Conservation (phyloP, 2,329 filamentous ascomycete genomes). For the Pyrenophora graminea region DNA sequence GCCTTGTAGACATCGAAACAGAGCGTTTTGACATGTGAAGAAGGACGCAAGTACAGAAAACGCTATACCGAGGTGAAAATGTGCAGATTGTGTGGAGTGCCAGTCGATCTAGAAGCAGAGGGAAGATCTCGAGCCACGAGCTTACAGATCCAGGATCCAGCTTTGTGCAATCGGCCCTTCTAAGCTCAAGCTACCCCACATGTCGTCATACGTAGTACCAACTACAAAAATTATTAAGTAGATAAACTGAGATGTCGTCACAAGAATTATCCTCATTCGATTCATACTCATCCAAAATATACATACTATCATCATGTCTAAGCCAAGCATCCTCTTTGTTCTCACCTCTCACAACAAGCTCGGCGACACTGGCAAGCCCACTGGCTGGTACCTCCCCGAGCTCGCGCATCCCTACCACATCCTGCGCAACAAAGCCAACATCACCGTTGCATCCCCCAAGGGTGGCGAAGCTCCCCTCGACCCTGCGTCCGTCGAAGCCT, state of each 20-base stretch:
- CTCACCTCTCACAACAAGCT: constrained; percentile 65
- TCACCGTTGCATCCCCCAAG: constrained; percentile 47
- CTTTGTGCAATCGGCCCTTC: constrained; percentile 7
- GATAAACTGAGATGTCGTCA: constrained; percentile 1
- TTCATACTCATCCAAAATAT: not conserved
- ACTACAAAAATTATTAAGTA: not conserved
- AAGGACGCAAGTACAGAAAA: too few species aligned
- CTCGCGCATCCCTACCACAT: constrained; percentile 48
- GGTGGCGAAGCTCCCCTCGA: constrained; percentile 47
- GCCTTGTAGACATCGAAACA: too few species aligned
- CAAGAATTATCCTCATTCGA: not conserved
- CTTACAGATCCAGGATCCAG: not conserved
- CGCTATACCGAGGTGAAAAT: too few species aligned
- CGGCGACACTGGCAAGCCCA: constrained; percentile 54
- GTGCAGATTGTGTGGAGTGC: too few species aligned
- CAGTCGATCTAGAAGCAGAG: not conserved
- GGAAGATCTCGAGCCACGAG: not conserved
- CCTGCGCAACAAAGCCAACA: constrained; percentile 43
- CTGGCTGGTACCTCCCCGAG: constrained; percentile 69
- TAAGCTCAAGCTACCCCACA: constrained; percentile 6
- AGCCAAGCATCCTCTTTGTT: constrained; percentile 69
- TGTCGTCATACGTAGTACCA: constrained; percentile 7
- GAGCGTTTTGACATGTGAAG: too few species aligned
- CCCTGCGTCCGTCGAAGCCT: constrained; percentile 41
- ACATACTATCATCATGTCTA: constrained; percentile 11